These are phyloP conservation scores for Picochlorum sp. DNA, from an alignment of 139 green algal genomes.

Conservation along the genomic window DNA sequence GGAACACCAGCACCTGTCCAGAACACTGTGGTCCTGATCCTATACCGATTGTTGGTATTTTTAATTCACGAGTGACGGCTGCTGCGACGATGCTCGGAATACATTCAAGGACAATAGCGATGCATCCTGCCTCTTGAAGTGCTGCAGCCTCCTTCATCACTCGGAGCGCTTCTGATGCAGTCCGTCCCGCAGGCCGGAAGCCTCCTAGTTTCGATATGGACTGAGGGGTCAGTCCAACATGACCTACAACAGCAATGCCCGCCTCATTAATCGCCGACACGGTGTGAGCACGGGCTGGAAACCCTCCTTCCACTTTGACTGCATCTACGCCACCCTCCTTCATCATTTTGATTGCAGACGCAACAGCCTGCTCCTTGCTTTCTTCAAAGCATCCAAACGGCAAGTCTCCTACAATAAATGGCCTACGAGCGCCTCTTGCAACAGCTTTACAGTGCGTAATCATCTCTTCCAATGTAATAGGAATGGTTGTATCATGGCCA, in stretches of 20 bases:
- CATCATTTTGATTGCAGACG: constrained; percentile 72
- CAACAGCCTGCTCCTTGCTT: constrained; percentile 53
- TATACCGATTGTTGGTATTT: constrained; percentile 97
- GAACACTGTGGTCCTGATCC: constrained; percentile 71
- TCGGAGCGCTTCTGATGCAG: constrained; percentile 55
- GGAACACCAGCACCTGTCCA: constrained; percentile 97
- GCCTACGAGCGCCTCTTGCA: constrained; percentile 57
- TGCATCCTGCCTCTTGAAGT: constrained; percentile 85
- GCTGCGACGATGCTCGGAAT: constrained; percentile 79
- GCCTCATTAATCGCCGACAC: constrained; percentile 74
- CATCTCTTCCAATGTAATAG: constrained; percentile 95
- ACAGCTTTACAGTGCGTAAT: constrained; percentile 86
- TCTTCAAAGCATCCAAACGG: constrained; percentile 89
- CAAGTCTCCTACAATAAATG: constrained; percentile 71
- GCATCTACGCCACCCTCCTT: constrained; percentile 96
- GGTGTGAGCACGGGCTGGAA: constrained; percentile 47
- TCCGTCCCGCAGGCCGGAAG: constrained; percentile 85
- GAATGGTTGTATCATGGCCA: constrained; percentile 97
- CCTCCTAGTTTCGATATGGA: constrained; percentile 61
- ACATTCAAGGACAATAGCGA: constrained; percentile 93
- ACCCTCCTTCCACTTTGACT: constrained; percentile 92
- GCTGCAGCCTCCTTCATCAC: constrained; percentile 59
- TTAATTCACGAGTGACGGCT: constrained; percentile 69
- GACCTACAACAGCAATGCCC: constrained; percentile 96
- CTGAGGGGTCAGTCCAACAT: constrained; percentile 92